A percentile compares a stretch with the other conserved stretches of the same genome.
These are phyloP conservation scores for Eutypella sp. DNA, from an alignment of 2,329 filamentous ascomycete species.

Conservation along the genomic window DNA sequence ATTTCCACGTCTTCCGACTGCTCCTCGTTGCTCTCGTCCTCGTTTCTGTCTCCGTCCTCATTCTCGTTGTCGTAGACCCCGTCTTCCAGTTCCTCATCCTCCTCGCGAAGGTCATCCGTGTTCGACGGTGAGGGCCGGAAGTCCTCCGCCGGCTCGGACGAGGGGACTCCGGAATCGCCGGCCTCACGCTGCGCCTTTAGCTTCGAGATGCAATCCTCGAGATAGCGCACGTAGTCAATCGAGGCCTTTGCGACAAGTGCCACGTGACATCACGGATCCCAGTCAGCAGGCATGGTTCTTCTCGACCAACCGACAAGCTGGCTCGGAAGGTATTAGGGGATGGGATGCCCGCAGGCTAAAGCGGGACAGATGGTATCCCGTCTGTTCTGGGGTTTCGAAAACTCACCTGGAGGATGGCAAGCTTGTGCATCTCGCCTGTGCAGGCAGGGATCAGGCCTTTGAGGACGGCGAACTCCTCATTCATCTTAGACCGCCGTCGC, in stretches of 20 bases:
- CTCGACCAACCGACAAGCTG: not conserved
- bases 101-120: constrained; percentile 10
- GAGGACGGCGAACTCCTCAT: constrained; percentile 90
- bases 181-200: constrained; percentile 59
- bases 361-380: too few species aligned
- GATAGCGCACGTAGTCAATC: constrained; percentile 92
- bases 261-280: constrained; percentile 1
- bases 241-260: constrained; percentile 58
- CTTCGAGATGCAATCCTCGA: constrained; percentile 80
- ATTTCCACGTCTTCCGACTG: constrained; percentile 56
- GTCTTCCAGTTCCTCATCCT: constrained; percentile 20
- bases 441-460: constrained; percentile 97
- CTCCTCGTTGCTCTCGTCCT: too few species aligned
- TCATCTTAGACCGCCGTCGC: constrained; percentile 91
- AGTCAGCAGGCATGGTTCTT: too few species aligned
- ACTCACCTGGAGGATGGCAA: constrained; percentile 87
- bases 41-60: constrained; percentile 32
- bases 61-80: constrained; percentile 34
- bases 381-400: too few species aligned
- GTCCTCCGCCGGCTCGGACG: constrained; percentile 24
- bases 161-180: constrained; percentile 26
- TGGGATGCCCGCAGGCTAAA: too few species aligned
- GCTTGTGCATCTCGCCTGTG: constrained; percentile 95
- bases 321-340: too few species aligned
- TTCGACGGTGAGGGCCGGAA: constrained; percentile 25